phyloP scores from a whole-genome alignment of 2,329 filamentous ascomycete species.

The Fusarium metavorans region DNA sequence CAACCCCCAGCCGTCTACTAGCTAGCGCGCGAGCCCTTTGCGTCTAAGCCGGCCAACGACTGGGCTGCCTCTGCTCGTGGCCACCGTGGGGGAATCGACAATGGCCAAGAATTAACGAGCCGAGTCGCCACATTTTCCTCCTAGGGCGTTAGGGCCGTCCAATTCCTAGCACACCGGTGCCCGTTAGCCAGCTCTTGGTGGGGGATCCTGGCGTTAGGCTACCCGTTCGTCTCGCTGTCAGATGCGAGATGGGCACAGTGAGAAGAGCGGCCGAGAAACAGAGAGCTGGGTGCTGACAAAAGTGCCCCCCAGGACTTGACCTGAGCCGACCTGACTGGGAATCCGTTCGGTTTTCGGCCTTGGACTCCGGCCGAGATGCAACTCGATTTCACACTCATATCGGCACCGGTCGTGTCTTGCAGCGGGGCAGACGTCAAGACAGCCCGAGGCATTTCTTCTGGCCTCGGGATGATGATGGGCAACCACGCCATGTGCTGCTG shows the following conservation, averaged over 20 bases:
- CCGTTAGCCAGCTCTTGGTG: conserved; percentile 38
- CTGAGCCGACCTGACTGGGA: conserved; percentile 2
- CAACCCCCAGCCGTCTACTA: conserved; percentile 37
- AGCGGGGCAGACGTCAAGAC: conserved; percentile 4
- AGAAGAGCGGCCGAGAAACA: conserved; percentile 21
- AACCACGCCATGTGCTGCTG: conserved; percentile 9
- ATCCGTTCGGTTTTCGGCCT: conserved; percentile 30
- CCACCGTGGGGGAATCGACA: conserved; percentile 36
- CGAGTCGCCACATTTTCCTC: conserved; percentile 43
- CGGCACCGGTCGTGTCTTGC: conserved; percentile 16
- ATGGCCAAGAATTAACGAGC: conserved; percentile 39
- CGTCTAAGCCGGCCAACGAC: conserved; percentile 33
- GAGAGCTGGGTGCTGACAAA: conserved; percentile 36
- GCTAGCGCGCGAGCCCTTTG: conserved; percentile 33
- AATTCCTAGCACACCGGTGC: conserved; percentile 43
- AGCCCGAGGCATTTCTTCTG: conserved; percentile 13
- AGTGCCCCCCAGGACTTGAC: conserved; percentile 21
- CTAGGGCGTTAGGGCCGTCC: conserved; percentile 31
- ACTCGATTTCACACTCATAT: conserved; percentile 13
- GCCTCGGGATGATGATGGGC: conserved; percentile 1
- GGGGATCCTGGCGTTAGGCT: conserved; percentile 50
- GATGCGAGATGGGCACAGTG: conserved; percentile 44
- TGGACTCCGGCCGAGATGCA: conserved; percentile 32
- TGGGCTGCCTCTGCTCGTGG: conserved; percentile 20
- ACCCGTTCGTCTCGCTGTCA: conserved; percentile 48